Percentiles rank a stretch among this genome's conserved stretches.
Conservation (phyloP, 2,329 filamentous ascomycete genomes). For the Aureobasidium pullulans region DNA sequence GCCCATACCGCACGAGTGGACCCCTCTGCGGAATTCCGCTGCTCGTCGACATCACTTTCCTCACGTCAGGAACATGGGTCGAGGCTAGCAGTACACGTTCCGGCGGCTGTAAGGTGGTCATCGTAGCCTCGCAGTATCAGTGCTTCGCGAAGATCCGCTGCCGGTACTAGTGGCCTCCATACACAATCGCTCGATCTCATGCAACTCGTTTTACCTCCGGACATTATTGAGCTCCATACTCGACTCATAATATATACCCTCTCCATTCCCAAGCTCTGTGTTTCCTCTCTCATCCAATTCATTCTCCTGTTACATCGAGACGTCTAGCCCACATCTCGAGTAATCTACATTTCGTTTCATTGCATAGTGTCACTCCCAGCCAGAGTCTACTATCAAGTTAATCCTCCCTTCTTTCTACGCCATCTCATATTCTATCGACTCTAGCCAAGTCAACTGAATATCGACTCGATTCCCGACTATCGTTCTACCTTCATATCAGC, state of each 20-base stretch:
- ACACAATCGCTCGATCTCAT: constrained; percentile 27
- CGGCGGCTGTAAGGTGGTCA: constrained; percentile 25
- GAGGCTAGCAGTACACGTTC: constrained; percentile 33
- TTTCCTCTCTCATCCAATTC: constrained; percentile 6
- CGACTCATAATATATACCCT: constrained; percentile 31
- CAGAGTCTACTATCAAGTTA: constrained; percentile 11
- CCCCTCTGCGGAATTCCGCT: constrained; percentile 21
- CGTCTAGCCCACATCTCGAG: constrained; percentile 16
- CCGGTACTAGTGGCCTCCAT: constrained; percentile 20
- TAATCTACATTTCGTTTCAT: constrained; percentile 4
- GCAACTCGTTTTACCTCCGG: constrained; percentile 17
- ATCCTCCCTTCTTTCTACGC: not conserved
- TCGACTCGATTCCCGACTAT: constrained; percentile 12
- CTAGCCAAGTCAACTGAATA: constrained; percentile 11
- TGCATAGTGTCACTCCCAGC: constrained; percentile 13
- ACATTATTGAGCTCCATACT: constrained; percentile 2
- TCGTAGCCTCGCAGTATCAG: constrained; percentile 23
- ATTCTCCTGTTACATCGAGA: constrained; percentile 14
- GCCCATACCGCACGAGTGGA: constrained; percentile 13
- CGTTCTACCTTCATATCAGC: constrained; percentile 5
- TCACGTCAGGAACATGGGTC: constrained; percentile 30
- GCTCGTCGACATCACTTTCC: constrained; percentile 28
- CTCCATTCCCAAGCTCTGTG: constrained; percentile 12
- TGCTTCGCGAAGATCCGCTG: constrained; percentile 31
- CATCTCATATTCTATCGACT: not conserved